Percentiles rank a stretch among this genome's conserved stretches.
These are phyloP conservation scores for Piper betle DNA, from an alignment of 164 flowering plant genomes.

Conservation along the genomic window DNA sequence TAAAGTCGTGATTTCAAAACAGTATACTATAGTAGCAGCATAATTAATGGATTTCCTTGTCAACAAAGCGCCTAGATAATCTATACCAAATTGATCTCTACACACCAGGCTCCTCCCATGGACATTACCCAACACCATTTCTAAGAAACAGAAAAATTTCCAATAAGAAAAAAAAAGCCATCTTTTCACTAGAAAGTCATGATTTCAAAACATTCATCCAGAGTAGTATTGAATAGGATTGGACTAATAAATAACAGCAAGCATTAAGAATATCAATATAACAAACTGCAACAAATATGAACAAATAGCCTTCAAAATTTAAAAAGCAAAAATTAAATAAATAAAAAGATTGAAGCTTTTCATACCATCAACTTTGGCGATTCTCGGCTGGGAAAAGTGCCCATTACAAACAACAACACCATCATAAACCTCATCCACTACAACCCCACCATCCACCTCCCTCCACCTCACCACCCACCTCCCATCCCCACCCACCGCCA, in stretches of 20 bases:
- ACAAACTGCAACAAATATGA: too few species aligned
- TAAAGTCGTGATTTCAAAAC: too few species aligned
- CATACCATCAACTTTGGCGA: conserved; percentile 47
- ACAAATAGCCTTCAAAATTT: too few species aligned
- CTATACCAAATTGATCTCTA: background rate
- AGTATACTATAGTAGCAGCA: background rate
- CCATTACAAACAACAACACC: conserved; percentile 51
- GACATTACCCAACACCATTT: too few species aligned
- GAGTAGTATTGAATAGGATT: too few species aligned
- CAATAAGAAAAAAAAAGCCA: too few species aligned
- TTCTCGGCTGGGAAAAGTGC: conserved; percentile 40
- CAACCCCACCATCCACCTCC: conserved; percentile 5
- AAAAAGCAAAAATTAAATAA: background rate
- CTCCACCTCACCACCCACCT: conserved; percentile 50
- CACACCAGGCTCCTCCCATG: too few species aligned
- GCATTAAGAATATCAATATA: too few species aligned
- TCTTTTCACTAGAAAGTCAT: too few species aligned
- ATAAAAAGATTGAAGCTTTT: background rate
- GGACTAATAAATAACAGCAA: too few species aligned
- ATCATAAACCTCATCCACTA: conserved; percentile 34
- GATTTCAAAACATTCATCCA: too few species aligned
- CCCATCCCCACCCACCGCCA: conserved; percentile 15
- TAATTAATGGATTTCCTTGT: background rate
- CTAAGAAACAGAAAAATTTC: too few species aligned
- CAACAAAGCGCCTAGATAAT: background rate